phyloP scores from a whole-genome alignment of 495 filamentous ascomycete species.

The Podospora bellae-mahoneyi region DNA sequence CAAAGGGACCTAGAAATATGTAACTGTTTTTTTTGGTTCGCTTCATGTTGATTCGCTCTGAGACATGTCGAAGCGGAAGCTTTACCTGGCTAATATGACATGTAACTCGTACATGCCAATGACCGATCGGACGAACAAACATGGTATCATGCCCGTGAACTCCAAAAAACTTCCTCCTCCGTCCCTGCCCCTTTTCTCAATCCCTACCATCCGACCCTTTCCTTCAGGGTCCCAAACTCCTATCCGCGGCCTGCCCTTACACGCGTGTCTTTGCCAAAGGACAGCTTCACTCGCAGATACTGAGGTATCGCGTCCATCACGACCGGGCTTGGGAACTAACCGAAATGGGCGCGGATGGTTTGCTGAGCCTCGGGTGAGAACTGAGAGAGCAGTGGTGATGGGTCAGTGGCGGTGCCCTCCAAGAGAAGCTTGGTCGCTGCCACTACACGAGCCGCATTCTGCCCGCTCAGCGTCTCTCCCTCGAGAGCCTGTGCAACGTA shows the following conservation, averaged over 20 bases:
- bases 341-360: slow-evolving; percentile 68
- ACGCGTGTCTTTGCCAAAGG: not conserved
- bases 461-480: slow-evolving; percentile 81
- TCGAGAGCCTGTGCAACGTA: slow-evolving; percentile 84
- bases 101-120: not conserved
- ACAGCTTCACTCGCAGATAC: not conserved
- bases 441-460: slow-evolving; percentile 69
- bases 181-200: not conserved
- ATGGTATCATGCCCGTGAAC: slow-evolving; percentile 5
- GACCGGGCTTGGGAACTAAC: slow-evolving; percentile 35
- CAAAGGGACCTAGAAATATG: not conserved
- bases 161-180: not conserved
- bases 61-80: not conserved
- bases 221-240: not conserved
- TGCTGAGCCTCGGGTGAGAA: slow-evolving; percentile 73
- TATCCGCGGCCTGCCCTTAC: not conserved
- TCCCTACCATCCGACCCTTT: not conserved
- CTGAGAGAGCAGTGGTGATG: slow-evolving; percentile 61
- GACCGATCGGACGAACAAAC: not conserved
- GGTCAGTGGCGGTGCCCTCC: slow-evolving; percentile 63
- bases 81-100: not conserved
- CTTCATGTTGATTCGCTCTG: not conserved
- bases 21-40: slow-evolving; percentile 4
- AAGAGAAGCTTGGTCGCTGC: slow-evolving; percentile 70
- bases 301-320: not conserved